Evolutionary conservation across 2,329 filamentous ascomycete species (phyloP), one percentile per base, ranked within the genome.

Genomic region (Colletotrichum incanum): DNA sequence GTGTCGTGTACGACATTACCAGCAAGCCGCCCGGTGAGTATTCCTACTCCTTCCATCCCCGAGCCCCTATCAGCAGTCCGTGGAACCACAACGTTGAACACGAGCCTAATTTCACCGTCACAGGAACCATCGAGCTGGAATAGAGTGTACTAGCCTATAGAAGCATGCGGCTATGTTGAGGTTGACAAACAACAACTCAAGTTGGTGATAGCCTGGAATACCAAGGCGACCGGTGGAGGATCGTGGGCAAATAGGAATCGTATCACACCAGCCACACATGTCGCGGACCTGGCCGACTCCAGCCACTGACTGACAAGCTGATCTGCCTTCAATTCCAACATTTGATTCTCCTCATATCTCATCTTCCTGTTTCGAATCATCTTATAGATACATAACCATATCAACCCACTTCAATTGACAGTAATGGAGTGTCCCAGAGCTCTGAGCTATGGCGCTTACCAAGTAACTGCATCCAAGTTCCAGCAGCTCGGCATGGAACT

Each of bases 121-220:
- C 79, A 88, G 91, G 90, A 73, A 94, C 92, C 2, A 94, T 94
- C 78, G 93, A 94, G 84, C 89, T 94, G 85, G 91, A 94, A 83
- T 94, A 43, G n/a, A 9, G 8, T 20, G 16, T 7, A 3, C 26
- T 7, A 59, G 39, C 28, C 2, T 9, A 45, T 59, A 59, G 39
- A 56, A 23, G 34, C 31, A 39, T 16, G 34, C 16, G 20, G 26
- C 23, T 14, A 26, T 18, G 26, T 28, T 12, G 16, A n/a, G 39
- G 12, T 14, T 14, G 20, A 8, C 18, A n/a, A 8, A 12, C 3
- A 39, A 8, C 20, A 16, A 6, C 5, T 16, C 28, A 31, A 34
- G 26, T 14, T 52, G 26, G 26, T 52, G 26, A 5, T 26, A 14
- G 31, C 23, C 6, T n/a, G 18, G 54, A 56, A 23, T 14, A 50